Evolutionary conservation across 257 asterid species (phyloP).

Genomic region (Fraxinus americana): DNA sequence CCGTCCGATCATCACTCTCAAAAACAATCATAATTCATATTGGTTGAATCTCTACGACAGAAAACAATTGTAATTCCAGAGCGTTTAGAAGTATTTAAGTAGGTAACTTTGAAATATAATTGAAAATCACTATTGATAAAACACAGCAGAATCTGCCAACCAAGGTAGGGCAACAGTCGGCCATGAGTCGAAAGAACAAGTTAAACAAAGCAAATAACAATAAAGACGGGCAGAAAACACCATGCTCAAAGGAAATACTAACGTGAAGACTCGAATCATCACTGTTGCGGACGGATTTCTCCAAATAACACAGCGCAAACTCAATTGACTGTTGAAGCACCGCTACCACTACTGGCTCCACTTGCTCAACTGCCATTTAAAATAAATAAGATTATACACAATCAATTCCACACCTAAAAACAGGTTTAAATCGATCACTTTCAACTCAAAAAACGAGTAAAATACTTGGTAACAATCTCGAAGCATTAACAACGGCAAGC

Average conservation of each 20-base stretch:
- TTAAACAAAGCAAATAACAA: not conserved
- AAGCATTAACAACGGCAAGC: constrained; percentile 56
- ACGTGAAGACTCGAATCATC: constrained; percentile 89
- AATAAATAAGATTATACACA: constrained; percentile 11
- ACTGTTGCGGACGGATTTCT: constrained; percentile 56
- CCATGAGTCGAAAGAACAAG: not conserved
- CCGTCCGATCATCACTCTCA: not conserved
- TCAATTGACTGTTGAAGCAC: constrained; percentile 77
- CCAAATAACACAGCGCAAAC: constrained; percentile 78
- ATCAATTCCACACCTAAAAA: constrained; percentile 25
- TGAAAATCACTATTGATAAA: not conserved
- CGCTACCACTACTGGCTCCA: constrained; percentile 78
- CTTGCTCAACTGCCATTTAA: constrained; percentile 71
- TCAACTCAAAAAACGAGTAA: constrained; percentile 10
- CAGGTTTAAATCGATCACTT: constrained; percentile 7
- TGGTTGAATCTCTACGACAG: not conserved
- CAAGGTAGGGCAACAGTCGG: not conserved
- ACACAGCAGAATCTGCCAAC: not conserved
- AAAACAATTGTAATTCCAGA: not conserved
- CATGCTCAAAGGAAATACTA: not conserved
- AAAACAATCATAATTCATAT: not conserved
- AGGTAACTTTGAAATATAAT: not conserved
- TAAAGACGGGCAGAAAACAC: not conserved
- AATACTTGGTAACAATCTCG: constrained; percentile 71
- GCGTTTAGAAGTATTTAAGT: not conserved